Evolutionary conservation across 169 alveolate species (phyloP), one percentile per base, ranked within the genome.

Genomic region (Cryptosporidium tyzzeri): DNA sequence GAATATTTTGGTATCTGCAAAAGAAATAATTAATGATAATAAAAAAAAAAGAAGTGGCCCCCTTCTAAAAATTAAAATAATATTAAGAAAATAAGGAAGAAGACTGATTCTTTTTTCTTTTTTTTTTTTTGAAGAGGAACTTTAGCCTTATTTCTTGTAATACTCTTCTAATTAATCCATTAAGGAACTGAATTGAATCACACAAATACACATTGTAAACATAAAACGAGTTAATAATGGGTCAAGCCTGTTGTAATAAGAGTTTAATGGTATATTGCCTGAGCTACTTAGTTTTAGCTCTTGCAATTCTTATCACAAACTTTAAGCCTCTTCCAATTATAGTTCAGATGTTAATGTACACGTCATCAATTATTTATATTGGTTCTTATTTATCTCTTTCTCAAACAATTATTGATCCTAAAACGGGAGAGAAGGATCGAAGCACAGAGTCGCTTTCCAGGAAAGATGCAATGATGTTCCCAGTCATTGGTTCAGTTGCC

Each of bases 391-490:
- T 69, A 69, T 91, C 93, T 26, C 93, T 93, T n/a, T 51, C 58
- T 10, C 91, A 84, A 31, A 70, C 37, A 18, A 51, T 58, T 8
- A 50, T 69, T 41, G 84, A 91, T 67, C 91, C 92, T 31, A 62
- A 59, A 12, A 86, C 93, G n/a, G 95, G 93, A n/a, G 95, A 93
- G 84, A 95, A 86, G 21, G 92, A 95, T 23, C 93, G 87, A 69
- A 93, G 92, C 26, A 89, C 93, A 29, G 97, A 95, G 75, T 87
- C 96, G 41, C 87, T 96, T 93, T 91, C 93, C 51, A 84, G 93
- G 41, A 94, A 93, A 53, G 99, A 97, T 80, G 97, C 98, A 26
- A 74, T 91, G 84, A 84, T 93, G 69, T 97, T 95, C 94, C 99
- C 99, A 12, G 65, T 96, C 23, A 85, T 95, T 71, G 98, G 97